Evolutionary conservation across 1,284 basidiomycete species (phyloP).

Genomic region (Microbotryum saponariae): DNA sequence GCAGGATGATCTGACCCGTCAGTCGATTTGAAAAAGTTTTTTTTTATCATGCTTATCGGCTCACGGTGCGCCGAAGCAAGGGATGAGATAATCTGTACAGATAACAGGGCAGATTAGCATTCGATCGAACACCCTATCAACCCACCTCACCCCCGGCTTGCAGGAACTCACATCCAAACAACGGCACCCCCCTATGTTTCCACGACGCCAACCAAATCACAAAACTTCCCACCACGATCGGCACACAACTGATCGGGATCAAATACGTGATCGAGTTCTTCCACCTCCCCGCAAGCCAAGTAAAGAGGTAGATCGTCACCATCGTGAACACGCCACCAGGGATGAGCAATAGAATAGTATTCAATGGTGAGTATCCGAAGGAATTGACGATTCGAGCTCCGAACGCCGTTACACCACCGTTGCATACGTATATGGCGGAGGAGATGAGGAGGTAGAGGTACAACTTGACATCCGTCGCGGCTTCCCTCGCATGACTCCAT

Average conservation of each 20-base stretch:
- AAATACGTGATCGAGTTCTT: slow-evolving; percentile 43
- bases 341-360: slow-evolving; percentile 44
- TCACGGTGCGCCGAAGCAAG: slow-evolving; percentile 48
- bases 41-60: slow-evolving; percentile 36
- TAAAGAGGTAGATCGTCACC: slow-evolving; percentile 45
- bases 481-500: slow-evolving; percentile 43
- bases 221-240: slow-evolving; percentile 47
- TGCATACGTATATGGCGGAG: slow-evolving; percentile 42
- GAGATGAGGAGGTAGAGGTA: slow-evolving; percentile 43
- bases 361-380: slow-evolving; percentile 46
- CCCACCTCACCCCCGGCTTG: slow-evolving; percentile 40
- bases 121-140: neutral
- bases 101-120: neutral
- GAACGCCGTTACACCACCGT: slow-evolving; percentile 45
- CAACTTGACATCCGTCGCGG: slow-evolving; percentile 45
- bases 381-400: slow-evolving; percentile 45
- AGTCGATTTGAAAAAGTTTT: too few relatives aligned
- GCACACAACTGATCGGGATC: slow-evolving; percentile 45
- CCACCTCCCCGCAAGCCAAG: slow-evolving; percentile 41
- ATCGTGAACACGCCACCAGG: slow-evolving; percentile 36
- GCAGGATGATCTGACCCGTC: slow-evolving; percentile 21
- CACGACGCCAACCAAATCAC: slow-evolving; percentile 47
- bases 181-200: slow-evolving; percentile 41
- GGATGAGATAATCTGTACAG: slow-evolving; percentile 22
- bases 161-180: slow-evolving; percentile 43